Conservation (phyloP, 1,284 basidiomycete genomes). For the Ganoderma resinaceum region DNA sequence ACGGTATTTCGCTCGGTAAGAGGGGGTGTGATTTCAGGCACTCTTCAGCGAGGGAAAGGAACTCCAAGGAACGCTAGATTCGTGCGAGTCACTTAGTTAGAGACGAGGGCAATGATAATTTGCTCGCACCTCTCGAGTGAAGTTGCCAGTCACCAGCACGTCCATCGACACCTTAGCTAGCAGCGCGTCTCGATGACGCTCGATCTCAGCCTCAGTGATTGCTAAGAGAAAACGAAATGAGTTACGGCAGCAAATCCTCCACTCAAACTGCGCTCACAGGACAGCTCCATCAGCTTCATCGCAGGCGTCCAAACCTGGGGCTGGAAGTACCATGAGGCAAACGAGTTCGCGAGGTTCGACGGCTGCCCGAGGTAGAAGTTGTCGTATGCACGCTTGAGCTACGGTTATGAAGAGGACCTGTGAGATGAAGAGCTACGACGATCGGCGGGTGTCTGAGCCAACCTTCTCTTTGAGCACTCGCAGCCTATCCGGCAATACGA, state of each 20-base stretch:
- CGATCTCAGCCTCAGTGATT: slow-evolving; percentile 33
- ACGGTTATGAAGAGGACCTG: not conserved
- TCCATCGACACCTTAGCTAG: slow-evolving; percentile 35
- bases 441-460: not conserved
- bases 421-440: not conserved
- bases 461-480: slow-evolving; percentile 40
- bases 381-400: slow-evolving; percentile 36
- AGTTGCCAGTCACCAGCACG: slow-evolving; percentile 36
- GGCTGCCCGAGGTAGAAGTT: slow-evolving; percentile 42
- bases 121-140: slow-evolving; percentile 30
- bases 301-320: slow-evolving; percentile 37
- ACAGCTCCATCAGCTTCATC: slow-evolving; percentile 37
- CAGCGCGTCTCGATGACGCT: slow-evolving; percentile 36
- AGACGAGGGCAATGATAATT: not conserved
- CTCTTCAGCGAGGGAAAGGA: slow-evolving; percentile 27
- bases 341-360: slow-evolving; percentile 35
- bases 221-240: slow-evolving; percentile 9
- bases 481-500: slow-evolving; percentile 32
- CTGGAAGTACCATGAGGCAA: slow-evolving; percentile 31
- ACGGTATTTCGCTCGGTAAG: slow-evolving; percentile 30
- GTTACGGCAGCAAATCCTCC: not conserved
- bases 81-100: not conserved
- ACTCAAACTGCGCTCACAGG: slow-evolving; percentile 25
- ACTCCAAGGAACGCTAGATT: slow-evolving; percentile 16
- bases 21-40: slow-evolving; percentile 29